Evolutionary conservation across 208 protist species (phyloP), one percentile per base, ranked within the genome.

Genomic region (Crithidia thermophila): DNA sequence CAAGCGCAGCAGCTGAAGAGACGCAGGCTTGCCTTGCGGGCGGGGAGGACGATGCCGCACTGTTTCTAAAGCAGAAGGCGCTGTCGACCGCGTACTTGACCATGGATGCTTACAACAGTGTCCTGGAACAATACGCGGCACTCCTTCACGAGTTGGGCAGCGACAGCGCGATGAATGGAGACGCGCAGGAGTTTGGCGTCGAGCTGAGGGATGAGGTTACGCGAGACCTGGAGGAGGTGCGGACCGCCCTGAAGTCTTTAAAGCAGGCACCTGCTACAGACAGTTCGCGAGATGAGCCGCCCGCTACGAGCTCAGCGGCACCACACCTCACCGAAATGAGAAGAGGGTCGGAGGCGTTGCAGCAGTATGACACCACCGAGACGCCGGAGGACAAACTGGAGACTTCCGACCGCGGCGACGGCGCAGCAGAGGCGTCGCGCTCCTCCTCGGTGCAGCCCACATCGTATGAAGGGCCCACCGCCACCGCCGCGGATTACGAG

Each of bases 151-250:
- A 27, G 9, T 20, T 46, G 0, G 43, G 11, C 28, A 30, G 27
- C 5, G 2, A 9, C 21, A 18, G 25, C 0, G 43, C 28, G 33
- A 23, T 14, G 30, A 34, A 40, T n/a, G 10, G 13, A 43, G 39
- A 43, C 39, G 18, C 6, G 5, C 1, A 37, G 9, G n/a, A n/a
- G 2, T 20, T 3, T 8, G 27, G 13, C 18, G 61, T 10, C 14
- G 18, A 27, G 25, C 20, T 67, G 3, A 14, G 42, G 34, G 53
- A 42, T 18, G 69, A 58, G 4, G 45, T 75, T 33, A 18, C 43
- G 23, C 43, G 61, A 4, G 61, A 75, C 33, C 46, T 75, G n/a
- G 61, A 65, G 27, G 60, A 68, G 53, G 43, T 75, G n/a, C 61
- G 23, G 16, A 21, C 37, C 18, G n/a, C 25, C 25, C 53, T 75